Percentiles rank a stretch among this genome's conserved stretches.
phyloP scores from a whole-genome alignment of 108 stramenopile species.

The Nitzschia sp. region DNA sequence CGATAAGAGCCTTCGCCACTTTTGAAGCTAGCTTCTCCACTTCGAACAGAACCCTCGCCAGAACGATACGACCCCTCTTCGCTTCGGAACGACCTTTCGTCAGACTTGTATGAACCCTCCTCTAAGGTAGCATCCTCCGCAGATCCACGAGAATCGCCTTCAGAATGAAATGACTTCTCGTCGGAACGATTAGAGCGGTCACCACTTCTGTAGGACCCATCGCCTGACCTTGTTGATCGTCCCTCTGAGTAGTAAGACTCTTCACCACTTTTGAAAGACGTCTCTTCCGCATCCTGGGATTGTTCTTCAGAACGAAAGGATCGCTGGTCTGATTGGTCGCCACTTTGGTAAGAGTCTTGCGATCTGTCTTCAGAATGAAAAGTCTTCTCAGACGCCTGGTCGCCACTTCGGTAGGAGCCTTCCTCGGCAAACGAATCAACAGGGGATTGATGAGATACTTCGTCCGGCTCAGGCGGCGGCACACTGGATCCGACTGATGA shows the following conservation, averaged over 20 bases:
- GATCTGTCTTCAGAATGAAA: conserved; percentile 3
- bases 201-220: conserved; percentile 9
- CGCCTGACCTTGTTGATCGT: background rate
- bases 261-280: conserved; percentile 8
- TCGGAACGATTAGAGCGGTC: background rate
- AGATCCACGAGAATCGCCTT: background rate
- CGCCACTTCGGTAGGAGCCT: background rate
- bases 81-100: background rate
- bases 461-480: background rate
- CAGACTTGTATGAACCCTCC: conserved; percentile 5
- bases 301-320: conserved; percentile 2
- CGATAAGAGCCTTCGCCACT: conserved; percentile 4
- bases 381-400: background rate
- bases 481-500: conserved; percentile 1
- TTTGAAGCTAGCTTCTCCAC: background rate
- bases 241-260: conserved; percentile 3
- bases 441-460: background rate
- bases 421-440: background rate
- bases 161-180: background rate
- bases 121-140: background rate
- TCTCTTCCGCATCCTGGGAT: conserved; percentile 5
- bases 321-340: background rate
- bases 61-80: background rate
- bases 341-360: background rate
- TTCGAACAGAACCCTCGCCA: conserved; percentile 2